Base-by-base conservation (phyloP, 371 early-diverging fungal genomes). In the Mucor saturninus region DNA sequence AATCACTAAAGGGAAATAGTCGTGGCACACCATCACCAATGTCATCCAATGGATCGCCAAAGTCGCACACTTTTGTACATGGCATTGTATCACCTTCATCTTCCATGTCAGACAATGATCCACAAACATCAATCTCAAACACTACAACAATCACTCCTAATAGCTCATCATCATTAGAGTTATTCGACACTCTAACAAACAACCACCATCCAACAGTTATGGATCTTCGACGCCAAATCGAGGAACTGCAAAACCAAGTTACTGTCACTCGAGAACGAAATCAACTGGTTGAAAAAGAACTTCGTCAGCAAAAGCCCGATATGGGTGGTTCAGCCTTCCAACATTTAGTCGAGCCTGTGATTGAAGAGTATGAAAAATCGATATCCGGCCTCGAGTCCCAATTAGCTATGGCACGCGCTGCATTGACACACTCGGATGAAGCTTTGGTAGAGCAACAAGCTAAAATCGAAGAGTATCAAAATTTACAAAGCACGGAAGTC, bases 301-400 rank as follows among this genome's bases (percentile, higher is more conserved):
- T 69, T 0, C 51, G 43, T n/a, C 45, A 35, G 35, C 35, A 55
- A 31, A 48, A 62, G 50, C 38, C 15, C 11, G 50, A 30, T 39
- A 46, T 30, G 50, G 52, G 52, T 13, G 49, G 61, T 30, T 14
- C 64, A 28, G 73, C 77, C 14, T 87, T 89, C 59, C 83, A 86
- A 48, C 83, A 86, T 15, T 69, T 84, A 49, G 87, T 86, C 5
- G 89, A 86, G 38, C 87, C 89, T 39, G 86, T 87, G 29, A 87
- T 88, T 70, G 83, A 87, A 68, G 86, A 89, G 49, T 86, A 88
- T 39, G 88, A 86, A 67, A 87, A 86, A 56, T 80, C 84, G 0
- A 78, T 87, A 4, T 73, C 86, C 2, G 77, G 74, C 1, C 73
- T 89, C 9, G 88, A 87, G 59, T 77, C 79, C 5, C 83, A 88